Base-by-base conservation (phyloP, 1,284 basidiomycete genomes). In the Austroboletus niveus region DNA sequence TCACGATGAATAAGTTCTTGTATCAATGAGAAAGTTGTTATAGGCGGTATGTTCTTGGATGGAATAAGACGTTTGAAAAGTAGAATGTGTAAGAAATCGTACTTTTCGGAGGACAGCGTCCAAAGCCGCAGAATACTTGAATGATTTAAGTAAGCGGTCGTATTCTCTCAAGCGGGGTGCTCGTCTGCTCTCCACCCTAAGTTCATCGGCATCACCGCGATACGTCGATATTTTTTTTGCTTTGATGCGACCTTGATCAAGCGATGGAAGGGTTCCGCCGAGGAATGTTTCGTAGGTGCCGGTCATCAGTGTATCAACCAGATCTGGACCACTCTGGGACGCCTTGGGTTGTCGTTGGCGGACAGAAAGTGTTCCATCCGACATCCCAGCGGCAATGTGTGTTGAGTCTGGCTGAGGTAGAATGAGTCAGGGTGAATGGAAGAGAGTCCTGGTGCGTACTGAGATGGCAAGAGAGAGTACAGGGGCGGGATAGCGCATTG, bases 401-500 rank as follows among this genome's bases (percentile, higher is more conserved):
- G 93, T 96, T 65, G 97, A 94, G 69, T 98, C 96, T 17, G 95
- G 95, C 85, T 96, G 56, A 56, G 35, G 7, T 40, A 36, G 38
- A 4, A 30, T 68, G 40, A 69, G 57, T 30, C n/a, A 27, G 53
- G 24, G 30, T 4, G 31, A 17, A 49, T 6, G 29, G 17, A 14
- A 49, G 5, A 7, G 34, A 49, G 14, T 10, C 54, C 40, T 43
- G 47, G n/a, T 55, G 34, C 54, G 41, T 84, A 65, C 92, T 54
- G 91, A 98, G 54, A 92, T 78, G n/a, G 93, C 94, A 42, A 99
- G 75, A 63, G 87, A 93, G 6, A 99, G 77, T 4, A 99, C 75
- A 1, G 95, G 94, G 2, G 94, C 92, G 4, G 95, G 92, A 69
- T 99, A 99, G 40, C 96, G 88, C 94, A 99, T 99, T 1, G 97